Percentiles rank a stretch among this genome's conserved stretches.
These are phyloP conservation scores for Fusarium luffae DNA, from an alignment of 2,329 filamentous ascomycete genomes.

Conservation along the genomic window DNA sequence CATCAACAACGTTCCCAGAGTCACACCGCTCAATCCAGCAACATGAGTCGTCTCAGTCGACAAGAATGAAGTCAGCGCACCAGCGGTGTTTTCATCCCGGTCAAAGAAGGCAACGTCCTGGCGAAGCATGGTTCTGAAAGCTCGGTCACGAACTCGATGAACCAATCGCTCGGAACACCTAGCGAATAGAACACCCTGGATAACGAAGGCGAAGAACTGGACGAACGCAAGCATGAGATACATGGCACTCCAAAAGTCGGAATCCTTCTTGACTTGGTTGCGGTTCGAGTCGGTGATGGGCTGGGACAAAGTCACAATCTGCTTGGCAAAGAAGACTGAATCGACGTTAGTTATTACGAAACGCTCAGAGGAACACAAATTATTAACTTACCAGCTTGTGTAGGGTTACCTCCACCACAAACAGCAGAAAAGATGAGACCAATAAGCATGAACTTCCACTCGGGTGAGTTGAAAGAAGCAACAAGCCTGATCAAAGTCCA, in stretches of 20 bases:
- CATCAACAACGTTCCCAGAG: conserved; percentile 86
- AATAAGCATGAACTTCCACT: conserved; percentile 76
- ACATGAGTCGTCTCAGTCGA: conserved; percentile 91
- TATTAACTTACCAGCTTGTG: conserved; percentile 49
- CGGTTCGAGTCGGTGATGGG: conserved; percentile 62
- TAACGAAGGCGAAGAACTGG: conserved; percentile 74
- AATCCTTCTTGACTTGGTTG: conserved; percentile 71
- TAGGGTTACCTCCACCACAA: conserved; percentile 83
- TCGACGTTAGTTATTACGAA: conserved; percentile 39
- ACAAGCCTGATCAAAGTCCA: conserved; percentile 84
- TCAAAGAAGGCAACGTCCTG: conserved; percentile 97
- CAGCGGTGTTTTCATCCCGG: conserved; percentile 86
- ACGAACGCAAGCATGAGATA: conserved; percentile 85
- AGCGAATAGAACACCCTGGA: conserved; percentile 80
- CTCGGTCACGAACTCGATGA: conserved; percentile 81
- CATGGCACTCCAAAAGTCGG: conserved; percentile 90
- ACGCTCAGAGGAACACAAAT: background rate
- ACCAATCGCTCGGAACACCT: conserved; percentile 88
- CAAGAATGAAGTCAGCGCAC: conserved; percentile 87
- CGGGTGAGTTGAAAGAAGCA: conserved; percentile 79
- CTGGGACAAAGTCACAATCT: conserved; percentile 76
- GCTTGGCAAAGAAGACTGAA: conserved; percentile 89
- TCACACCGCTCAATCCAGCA: conserved; percentile 86
- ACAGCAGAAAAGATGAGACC: conserved; percentile 80
- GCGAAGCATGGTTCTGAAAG: conserved; percentile 88